These are phyloP conservation scores for Neopestalotiopsis sp. DNA, from an alignment of 2,329 filamentous ascomycete species.

Conservation along the genomic window DNA sequence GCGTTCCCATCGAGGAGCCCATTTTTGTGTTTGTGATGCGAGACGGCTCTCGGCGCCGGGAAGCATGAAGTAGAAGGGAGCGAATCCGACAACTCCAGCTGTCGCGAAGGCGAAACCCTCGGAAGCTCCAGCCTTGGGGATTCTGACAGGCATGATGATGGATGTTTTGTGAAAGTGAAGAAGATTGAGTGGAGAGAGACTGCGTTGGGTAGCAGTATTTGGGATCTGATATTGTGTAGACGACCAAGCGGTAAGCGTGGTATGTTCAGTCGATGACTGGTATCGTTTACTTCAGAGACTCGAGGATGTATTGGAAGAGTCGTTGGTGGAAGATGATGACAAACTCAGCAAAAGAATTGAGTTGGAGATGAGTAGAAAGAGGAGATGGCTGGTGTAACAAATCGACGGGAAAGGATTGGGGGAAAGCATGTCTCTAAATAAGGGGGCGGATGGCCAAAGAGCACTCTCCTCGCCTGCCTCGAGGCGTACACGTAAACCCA, in stretches of 20 bases:
- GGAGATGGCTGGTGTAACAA: constrained; percentile 13
- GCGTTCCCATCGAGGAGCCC: constrained; percentile 65
- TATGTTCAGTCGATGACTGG: neutral
- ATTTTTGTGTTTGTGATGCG: constrained; percentile 58
- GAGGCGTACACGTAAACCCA: neutral
- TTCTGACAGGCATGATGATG: constrained; percentile 53
- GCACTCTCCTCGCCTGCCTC: neutral
- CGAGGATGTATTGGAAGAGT: neutral
- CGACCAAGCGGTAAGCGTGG: neutral
- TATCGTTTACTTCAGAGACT: constrained; percentile 3
- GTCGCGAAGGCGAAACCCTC: constrained; percentile 60
- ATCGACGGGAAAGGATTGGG: constrained; percentile 9
- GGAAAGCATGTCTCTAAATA: constrained; percentile 16
- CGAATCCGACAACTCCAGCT: constrained; percentile 57
- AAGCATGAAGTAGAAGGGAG: constrained; percentile 62
- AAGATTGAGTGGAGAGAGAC: constrained; percentile 20
- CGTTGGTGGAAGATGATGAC: constrained; percentile 15
- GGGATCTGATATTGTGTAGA: neutral
- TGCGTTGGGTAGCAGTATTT: neutral
- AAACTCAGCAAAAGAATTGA: neutral
- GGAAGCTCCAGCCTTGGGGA: constrained; percentile 52
- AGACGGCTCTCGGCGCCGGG: constrained; percentile 61
- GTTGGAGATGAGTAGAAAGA: constrained; percentile 12
- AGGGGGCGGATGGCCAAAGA: constrained; percentile 9
- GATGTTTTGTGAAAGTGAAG: constrained; percentile 21